A percentile compares a stretch with the other conserved stretches of the same genome.
Evolutionary conservation across 2,329 filamentous ascomycete species (phyloP).

Genomic region (Trichocomaceae sp.): DNA sequence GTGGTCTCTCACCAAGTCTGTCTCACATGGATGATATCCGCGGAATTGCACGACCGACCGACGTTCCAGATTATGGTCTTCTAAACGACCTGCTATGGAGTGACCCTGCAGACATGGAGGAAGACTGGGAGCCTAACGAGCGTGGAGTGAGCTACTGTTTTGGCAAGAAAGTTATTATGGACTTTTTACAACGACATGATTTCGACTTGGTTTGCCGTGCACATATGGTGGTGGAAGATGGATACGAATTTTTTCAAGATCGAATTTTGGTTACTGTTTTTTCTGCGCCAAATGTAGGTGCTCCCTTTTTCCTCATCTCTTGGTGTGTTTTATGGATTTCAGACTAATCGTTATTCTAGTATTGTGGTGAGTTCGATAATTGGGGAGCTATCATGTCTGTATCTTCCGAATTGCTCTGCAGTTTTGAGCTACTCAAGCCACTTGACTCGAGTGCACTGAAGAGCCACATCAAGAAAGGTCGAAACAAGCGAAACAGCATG

Average conservation of each 20-base stretch:
- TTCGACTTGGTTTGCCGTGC: conserved; percentile 96
- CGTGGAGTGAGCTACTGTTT: conserved; percentile 97
- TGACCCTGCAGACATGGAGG: conserved; percentile 95
- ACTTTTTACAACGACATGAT: conserved; percentile 89
- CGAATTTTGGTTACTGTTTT: conserved; percentile 93
- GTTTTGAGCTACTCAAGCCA: conserved; percentile 93
- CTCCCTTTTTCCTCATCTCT: conserved; percentile 18
- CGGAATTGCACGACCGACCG: conserved; percentile 88
- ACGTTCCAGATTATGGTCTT: conserved; percentile 93
- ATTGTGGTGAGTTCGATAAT: conserved; percentile 98
- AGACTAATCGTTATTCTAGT: conserved; percentile 49
- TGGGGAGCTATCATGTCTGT: conserved; percentile 99
- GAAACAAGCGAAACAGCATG: conserved; percentile 90
- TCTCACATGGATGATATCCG: conserved; percentile 98
- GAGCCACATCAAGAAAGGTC: conserved; percentile 97
- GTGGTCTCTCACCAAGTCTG: conserved; percentile 83
- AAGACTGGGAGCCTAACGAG: conserved; percentile 97
- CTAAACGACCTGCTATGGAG: conserved; percentile 96
- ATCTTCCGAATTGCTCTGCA: conserved; percentile 85
- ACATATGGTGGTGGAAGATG: conserved; percentile 98
- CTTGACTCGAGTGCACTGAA: conserved; percentile 93
- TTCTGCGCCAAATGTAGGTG: conserved; percentile 85
- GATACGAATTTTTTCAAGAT: conserved; percentile 98
- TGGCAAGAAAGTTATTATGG: conserved; percentile 94
- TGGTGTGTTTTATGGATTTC: not conserved